phyloP scores from a whole-genome alignment of 257 asterid species.

The Sherardia arvensis region DNA sequence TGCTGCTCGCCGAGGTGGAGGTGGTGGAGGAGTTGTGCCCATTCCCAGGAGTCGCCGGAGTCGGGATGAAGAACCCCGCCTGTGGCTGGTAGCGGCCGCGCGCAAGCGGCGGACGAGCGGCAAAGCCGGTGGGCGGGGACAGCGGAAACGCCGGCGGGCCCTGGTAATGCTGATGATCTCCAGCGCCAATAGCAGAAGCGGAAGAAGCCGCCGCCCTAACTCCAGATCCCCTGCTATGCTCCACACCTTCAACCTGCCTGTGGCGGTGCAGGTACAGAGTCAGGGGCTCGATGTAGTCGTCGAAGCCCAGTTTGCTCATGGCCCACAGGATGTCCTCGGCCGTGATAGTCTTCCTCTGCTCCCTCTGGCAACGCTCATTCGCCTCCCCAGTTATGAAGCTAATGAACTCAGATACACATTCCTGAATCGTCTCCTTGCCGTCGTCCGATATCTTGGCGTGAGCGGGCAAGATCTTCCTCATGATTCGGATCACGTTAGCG shows the following conservation, averaged over 20 bases:
- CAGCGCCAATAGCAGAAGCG: too few relatives aligned
- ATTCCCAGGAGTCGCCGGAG: background rate
- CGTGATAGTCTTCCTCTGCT: constrained; percentile 92
- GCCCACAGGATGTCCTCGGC: constrained; percentile 96
- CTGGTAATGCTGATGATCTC: too few relatives aligned
- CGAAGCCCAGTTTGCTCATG: constrained; percentile 89
- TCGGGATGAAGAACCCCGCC: background rate
- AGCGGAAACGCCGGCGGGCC: background rate
- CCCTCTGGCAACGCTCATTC: constrained; percentile 84
- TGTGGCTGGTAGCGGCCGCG: background rate
- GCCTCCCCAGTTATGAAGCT: constrained; percentile 96
- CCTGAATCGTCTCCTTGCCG: constrained; percentile 92
- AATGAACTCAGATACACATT: constrained; percentile 87
- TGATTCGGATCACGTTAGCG: constrained; percentile 84
- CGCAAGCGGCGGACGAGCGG: too few relatives aligned
- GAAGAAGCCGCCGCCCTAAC: background rate
- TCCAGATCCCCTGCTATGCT: background rate
- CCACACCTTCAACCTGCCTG: constrained; percentile 72
- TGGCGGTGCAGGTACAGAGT: constrained; percentile 70
- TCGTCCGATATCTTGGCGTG: constrained; percentile 93
- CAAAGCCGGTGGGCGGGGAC: background rate
- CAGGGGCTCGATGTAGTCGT: constrained; percentile 82
- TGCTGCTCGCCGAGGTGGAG: too few relatives aligned
- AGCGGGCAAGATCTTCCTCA: constrained; percentile 76
- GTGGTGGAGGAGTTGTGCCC: too few relatives aligned